These are phyloP conservation scores for Asterella californica DNA, from an alignment of 225 moss, liverwort and hornwort genomes.

Conservation along the genomic window DNA sequence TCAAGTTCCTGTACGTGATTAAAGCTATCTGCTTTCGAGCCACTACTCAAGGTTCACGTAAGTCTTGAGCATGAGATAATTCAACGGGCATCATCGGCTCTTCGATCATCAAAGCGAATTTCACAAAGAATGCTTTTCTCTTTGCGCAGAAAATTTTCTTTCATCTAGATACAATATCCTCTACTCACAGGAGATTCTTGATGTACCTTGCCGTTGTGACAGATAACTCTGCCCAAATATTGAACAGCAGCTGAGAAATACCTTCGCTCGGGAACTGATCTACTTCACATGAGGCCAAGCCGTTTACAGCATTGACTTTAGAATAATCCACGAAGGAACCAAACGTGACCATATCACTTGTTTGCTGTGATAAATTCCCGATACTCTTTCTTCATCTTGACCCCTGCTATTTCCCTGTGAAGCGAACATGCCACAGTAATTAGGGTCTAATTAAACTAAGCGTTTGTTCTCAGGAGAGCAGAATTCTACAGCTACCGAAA, in stretches of 20 bases:
- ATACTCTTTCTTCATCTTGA: constrained; percentile 97
- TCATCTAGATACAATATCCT: constrained; percentile 11
- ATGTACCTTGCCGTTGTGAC: constrained; percentile 27
- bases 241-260: constrained; percentile 15
- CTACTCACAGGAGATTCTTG: constrained; percentile 22
- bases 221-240: constrained; percentile 24
- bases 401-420: constrained; percentile 77
- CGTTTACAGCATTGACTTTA: background rate
- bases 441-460: background rate
- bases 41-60: constrained; percentile 10
- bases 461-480: background rate
- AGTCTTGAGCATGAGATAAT: constrained; percentile 15
- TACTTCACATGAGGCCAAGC: constrained; percentile 1
- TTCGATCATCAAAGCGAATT: constrained; percentile 16
- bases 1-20: constrained; percentile 15
- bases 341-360: constrained; percentile 37
- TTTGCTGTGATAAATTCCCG: constrained; percentile 78
- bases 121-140: constrained; percentile 21
- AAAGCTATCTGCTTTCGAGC: constrained; percentile 2
- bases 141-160: constrained; percentile 16
- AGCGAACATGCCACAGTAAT: background rate
- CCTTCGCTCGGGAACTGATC: constrained; percentile 17
- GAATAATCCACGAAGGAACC: constrained; percentile 3
- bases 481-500: background rate
- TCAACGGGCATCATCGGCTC: constrained; percentile 12